Conservation (phyloP, 1,139 yeast genomes). For the Candida albicans region DNA sequence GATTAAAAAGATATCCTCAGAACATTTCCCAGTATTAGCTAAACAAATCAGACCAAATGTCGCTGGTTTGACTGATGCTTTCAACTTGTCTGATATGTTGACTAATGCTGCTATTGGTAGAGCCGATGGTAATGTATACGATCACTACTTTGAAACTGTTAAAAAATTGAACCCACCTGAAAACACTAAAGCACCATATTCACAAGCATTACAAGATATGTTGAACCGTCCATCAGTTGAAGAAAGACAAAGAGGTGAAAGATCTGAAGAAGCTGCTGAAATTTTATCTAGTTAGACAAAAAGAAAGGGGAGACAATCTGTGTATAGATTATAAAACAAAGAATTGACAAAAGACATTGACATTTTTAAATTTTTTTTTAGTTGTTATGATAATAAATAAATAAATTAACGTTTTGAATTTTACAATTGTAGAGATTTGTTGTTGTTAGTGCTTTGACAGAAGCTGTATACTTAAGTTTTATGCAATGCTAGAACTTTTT, state of each 20-base stretch:
- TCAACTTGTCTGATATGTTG: constrained; percentile 78
- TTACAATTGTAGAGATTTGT: too few relatives aligned
- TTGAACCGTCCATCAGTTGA: constrained; percentile 51
- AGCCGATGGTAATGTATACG: constrained; percentile 82
- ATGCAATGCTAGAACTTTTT: too few relatives aligned
- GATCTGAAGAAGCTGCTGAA: constrained; percentile 35
- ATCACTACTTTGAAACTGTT: constrained; percentile 61
- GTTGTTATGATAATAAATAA: too few relatives aligned
- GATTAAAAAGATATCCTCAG: constrained; percentile 44
- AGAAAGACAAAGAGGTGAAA: constrained; percentile 49
- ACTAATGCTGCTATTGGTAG: constrained; percentile 83
- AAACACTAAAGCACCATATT: constrained; percentile 60
- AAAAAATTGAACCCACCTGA: constrained; percentile 53
- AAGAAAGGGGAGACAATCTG: background rate
- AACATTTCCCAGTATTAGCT: constrained; percentile 44
- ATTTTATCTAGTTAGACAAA: constrained; percentile 24
- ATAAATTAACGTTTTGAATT: too few relatives aligned
- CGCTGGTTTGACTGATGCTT: constrained; percentile 80
- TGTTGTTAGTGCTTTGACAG: too few relatives aligned
- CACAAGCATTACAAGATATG: constrained; percentile 47
- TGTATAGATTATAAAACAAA: background rate
- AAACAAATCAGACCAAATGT: constrained; percentile 63
- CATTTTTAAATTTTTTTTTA: too few relatives aligned
- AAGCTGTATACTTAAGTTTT: too few relatives aligned
- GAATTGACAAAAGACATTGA: too few relatives aligned